A percentile compares a stretch with the other conserved stretches of the same genome.
Conservation (phyloP, 495 filamentous ascomycete genomes). For the Lasiosphaeriaceae sp. region DNA sequence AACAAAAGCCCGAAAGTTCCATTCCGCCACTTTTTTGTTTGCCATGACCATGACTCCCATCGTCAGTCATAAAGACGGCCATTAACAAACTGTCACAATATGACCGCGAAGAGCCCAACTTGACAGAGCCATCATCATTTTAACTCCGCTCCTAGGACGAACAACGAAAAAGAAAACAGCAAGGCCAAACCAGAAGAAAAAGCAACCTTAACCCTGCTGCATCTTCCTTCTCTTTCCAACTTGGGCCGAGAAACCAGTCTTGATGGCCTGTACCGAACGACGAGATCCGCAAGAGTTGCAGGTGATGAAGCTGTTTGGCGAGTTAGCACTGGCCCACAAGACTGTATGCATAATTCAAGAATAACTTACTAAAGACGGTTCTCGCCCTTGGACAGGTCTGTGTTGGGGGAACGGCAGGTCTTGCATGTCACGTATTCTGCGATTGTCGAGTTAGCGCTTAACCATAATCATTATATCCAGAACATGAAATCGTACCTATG, state of each 20-base stretch:
- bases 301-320: slow-evolving; percentile 36
- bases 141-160: neutral
- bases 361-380: slow-evolving; percentile 64
- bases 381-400: slow-evolving; percentile 96
- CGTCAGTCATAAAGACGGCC: no score
- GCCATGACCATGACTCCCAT: no score
- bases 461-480: neutral
- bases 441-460: neutral
- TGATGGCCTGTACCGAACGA: slow-evolving; percentile 93
- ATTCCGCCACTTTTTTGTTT: neutral
- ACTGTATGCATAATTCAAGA: slow-evolving; percentile 50
- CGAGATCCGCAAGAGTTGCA: slow-evolving; percentile 77
- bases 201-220: slow-evolving; percentile 32
- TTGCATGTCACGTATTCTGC: slow-evolving; percentile 98
- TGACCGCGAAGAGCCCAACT: no score
- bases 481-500: slow-evolving; percentile 59
- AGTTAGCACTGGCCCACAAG: slow-evolving; percentile 7
- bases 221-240: slow-evolving; percentile 87
- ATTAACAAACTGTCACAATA: no score
- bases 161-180: slow-evolving; percentile 8
- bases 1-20: no score
- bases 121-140: neutral
- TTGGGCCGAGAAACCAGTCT: slow-evolving; percentile 98
- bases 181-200: slow-evolving; percentile 4
- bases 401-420: slow-evolving; percentile 91